A percentile compares a stretch with the other conserved stretches of the same genome.
phyloP scores from a whole-genome alignment of 2,329 filamentous ascomycete species.

The Fusarium sp. region DNA sequence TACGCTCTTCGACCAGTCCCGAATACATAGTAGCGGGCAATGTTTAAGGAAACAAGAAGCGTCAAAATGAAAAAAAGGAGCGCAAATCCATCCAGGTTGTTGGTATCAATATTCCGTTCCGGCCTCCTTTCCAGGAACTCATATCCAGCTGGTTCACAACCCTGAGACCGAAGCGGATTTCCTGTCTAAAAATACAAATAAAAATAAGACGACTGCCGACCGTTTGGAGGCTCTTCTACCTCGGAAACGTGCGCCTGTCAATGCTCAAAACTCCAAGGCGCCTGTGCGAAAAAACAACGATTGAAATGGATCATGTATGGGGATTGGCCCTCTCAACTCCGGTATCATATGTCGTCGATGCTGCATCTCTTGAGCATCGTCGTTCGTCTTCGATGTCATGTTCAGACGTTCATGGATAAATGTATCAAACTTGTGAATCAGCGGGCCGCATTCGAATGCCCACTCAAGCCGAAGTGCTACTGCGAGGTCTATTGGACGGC shows the following conservation, averaged over 20 bases:
- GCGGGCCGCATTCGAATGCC: background rate
- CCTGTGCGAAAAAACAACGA: slow-evolving; percentile 41
- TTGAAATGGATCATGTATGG: slow-evolving; percentile 37
- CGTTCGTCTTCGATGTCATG: slow-evolving; percentile 13
- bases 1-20: background rate
- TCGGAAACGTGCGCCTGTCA: slow-evolving; percentile 25
- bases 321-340: slow-evolving; percentile 35
- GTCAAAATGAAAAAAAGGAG: slow-evolving; percentile 20
- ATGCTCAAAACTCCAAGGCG: slow-evolving; percentile 42
- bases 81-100: slow-evolving; percentile 32
- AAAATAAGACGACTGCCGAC: slow-evolving; percentile 3
- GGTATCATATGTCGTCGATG: slow-evolving; percentile 32
- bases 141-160: slow-evolving; percentile 20
- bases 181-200: slow-evolving; percentile 33
- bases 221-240: slow-evolving; percentile 9
- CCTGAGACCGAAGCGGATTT: slow-evolving; percentile 11
- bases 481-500: slow-evolving; percentile 27
- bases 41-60: slow-evolving; percentile 6
- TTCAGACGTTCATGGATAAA: background rate
- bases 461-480: slow-evolving; percentile 30
- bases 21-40: background rate
- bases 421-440: background rate
- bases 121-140: slow-evolving; percentile 17
- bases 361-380: slow-evolving; percentile 17
- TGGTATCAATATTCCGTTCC: slow-evolving; percentile 41